These are phyloP conservation scores for Scalesia atractyloides DNA, from an alignment of 129 eudicot species.

Conservation along the genomic window DNA sequence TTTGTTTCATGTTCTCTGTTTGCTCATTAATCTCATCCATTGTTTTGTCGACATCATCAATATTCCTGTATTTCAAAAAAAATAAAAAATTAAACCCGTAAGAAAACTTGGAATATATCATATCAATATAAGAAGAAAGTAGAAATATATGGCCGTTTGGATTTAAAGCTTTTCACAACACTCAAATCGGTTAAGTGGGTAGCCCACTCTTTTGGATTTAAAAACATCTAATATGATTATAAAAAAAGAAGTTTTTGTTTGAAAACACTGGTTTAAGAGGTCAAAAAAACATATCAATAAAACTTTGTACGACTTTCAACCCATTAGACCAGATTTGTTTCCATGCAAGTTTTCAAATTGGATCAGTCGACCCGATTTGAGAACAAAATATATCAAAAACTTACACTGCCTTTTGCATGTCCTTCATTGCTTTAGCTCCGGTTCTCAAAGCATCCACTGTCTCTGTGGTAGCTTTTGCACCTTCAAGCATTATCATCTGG, in stretches of 20 bases:
- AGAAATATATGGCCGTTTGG: background rate
- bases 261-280: background rate
- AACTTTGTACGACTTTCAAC: background rate
- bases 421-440: slow-evolving; percentile 66
- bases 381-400: slow-evolving; percentile 1
- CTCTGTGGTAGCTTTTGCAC: slow-evolving; percentile 69
- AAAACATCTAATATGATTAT: background rate
- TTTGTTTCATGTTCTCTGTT: slow-evolving; percentile 59
- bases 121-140: slow-evolving; percentile 4
- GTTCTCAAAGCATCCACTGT: slow-evolving; percentile 63
- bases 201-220: background rate
- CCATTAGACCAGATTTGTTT: background rate
- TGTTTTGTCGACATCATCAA: slow-evolving; percentile 63
- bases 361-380: background rate
- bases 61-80: slow-evolving; percentile 35
- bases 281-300: background rate
- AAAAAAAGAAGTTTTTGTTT: background rate
- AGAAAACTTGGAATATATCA: background rate
- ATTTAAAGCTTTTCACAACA: background rate
- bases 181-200: background rate
- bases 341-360: background rate
- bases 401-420: slow-evolving; percentile 60
- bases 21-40: slow-evolving; percentile 69
- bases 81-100: slow-evolving; percentile 12
- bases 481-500: slow-evolving; percentile 65